A percentile compares a stretch with the other conserved stretches of the same genome.
Evolutionary conservation across 2,329 filamentous ascomycete species (phyloP).

Genomic region (Leptographium wingfieldii): DNA sequence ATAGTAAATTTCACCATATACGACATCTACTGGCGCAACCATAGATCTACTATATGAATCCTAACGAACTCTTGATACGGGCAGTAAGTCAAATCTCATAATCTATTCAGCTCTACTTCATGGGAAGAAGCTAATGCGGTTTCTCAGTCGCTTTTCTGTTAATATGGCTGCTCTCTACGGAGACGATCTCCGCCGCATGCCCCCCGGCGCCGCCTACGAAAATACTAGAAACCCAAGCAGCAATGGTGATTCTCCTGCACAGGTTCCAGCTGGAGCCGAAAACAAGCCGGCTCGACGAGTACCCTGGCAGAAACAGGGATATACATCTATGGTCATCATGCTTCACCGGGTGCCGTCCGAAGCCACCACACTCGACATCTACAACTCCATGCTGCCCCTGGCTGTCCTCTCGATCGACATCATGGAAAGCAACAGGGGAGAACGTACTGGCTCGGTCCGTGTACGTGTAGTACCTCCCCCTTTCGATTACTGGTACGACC

Average conservation of each 20-base stretch:
- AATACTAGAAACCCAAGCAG: background rate
- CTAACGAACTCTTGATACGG: too few species aligned
- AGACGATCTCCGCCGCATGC: background rate
- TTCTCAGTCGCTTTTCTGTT: background rate
- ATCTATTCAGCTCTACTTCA: too few species aligned
- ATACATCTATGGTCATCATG: constrained; percentile 2
- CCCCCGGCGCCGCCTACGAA: background rate
- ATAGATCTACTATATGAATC: too few species aligned
- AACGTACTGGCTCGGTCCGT: constrained; percentile 27
- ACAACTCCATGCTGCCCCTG: constrained; percentile 30
- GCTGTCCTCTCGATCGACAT: constrained; percentile 37
- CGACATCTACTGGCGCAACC: too few species aligned
- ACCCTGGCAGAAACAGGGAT: background rate
- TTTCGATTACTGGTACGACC: constrained; percentile 34
- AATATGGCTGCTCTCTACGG: background rate
- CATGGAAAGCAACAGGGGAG: constrained; percentile 28
- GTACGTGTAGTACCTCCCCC: constrained; percentile 45
- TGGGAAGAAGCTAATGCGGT: too few species aligned
- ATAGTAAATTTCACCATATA: too few species aligned
- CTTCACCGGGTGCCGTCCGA: constrained; percentile 22
- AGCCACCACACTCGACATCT: constrained; percentile 32
- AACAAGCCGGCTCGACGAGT: constrained; percentile 1
- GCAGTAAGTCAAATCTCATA: too few species aligned
- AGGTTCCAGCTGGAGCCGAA: constrained; percentile 2
- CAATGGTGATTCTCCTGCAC: background rate